Base-by-base conservation (phyloP, 139 green algal genomes). In the Deuterostichococcus epilithicus region DNA sequence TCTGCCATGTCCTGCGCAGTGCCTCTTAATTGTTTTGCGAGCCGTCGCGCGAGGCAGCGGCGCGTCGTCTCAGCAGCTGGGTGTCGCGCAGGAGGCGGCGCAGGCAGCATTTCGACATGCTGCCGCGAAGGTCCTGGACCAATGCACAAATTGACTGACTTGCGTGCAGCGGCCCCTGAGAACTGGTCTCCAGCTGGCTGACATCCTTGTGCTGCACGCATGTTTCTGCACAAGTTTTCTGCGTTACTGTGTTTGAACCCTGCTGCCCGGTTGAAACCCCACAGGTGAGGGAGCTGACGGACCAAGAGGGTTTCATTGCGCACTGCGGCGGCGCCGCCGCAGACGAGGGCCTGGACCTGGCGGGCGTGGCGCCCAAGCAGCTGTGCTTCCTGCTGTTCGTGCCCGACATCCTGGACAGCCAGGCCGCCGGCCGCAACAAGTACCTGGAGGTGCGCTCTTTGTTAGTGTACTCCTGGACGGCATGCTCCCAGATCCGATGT, bases 371-470 rank as follows among this genome's bases (percentile, higher is more conserved):
- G 60, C 81, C 39, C 42, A 78, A 83, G 42, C 84, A 91, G 86
- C 86, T 97, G 74, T 95, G 90, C 82, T 83, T 97, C 23, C 28
- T 98, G 8, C 89, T 86, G 45, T 97, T 98, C 84, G 82, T 98
- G 72, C 94, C 94, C 5, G 78, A 98, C 86, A 97, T 98, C 80
- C 80, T 98, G 34, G 94, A 98, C 88, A 86, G 79, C 36, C 84
- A 86, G 72, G 94, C 92, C 1, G 47, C 76, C 3, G 92, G 91
- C 33, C 86, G 92, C 69, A 89, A 95, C 47, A 70, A 70, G 20
- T 90, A 93, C 76, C 75, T 95, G 32, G 70, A 84, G 35, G 59
- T 68, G 26, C 13, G 25, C 8, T 52, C 10, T n/a, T n/a, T n/a
- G n/a, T n/a, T n/a, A n/a, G n/a, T n/a, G n/a, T n/a, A n/a, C n/a